These are phyloP conservation scores for Choiromyces venosus DNA, from an alignment of 495 filamentous ascomycete species.

Conservation along the genomic window DNA sequence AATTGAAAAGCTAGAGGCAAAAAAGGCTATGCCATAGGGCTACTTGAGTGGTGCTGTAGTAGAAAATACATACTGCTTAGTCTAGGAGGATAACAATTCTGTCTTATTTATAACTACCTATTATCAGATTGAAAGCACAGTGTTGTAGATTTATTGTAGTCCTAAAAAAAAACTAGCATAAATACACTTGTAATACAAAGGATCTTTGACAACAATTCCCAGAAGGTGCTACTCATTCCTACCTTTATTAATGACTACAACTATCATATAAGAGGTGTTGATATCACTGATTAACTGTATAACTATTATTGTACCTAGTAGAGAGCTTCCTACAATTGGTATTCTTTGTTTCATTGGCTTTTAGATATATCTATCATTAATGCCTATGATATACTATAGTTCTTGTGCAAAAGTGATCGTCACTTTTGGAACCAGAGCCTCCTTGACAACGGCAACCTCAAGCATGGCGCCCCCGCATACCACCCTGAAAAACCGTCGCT, in stretches of 20 bases:
- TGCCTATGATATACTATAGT: constrained; percentile 9
- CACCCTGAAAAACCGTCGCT: no score
- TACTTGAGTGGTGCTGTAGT: no score
- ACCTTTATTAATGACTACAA: constrained; percentile 35
- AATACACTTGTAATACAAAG: no score
- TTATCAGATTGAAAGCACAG: no score
- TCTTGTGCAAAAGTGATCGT: no score
- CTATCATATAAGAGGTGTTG: constrained; percentile 30
- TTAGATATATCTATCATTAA: constrained; percentile 31
- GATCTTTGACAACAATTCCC: no score
- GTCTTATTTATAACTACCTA: constrained; percentile 12
- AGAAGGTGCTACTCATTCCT: constrained; percentile 8
- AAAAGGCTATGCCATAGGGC: not conserved
- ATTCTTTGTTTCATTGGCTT: constrained; percentile 35
- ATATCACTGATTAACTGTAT: constrained; percentile 21
- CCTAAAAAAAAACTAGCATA: no score
- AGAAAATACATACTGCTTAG: not conserved
- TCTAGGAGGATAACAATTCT: constrained; percentile 12
- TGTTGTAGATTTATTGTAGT: no score
- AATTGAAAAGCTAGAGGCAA: not conserved
- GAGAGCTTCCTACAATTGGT: constrained; percentile 23
- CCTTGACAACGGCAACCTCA: no score
- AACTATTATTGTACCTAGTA: constrained; percentile 28
- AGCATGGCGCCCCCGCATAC: no score
- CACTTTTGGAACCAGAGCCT: no score